Conservation (phyloP, 179 eudicot genomes). For the Carnegiea gigantea region DNA sequence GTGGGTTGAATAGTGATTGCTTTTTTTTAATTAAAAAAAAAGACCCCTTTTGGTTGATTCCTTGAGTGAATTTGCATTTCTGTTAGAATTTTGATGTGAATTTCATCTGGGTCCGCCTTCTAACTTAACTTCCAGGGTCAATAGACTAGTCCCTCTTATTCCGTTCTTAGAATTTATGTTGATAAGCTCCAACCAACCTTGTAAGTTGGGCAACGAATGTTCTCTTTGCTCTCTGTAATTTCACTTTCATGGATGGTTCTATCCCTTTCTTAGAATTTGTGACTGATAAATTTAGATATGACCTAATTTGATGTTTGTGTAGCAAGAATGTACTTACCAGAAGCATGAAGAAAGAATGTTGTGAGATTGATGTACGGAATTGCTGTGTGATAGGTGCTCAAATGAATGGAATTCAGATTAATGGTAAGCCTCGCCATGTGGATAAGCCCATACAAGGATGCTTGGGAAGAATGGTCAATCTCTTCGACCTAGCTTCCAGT, state of each 20-base stretch:
- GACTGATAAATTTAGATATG: neutral
- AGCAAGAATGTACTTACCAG: neutral
- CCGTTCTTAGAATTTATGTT: conserved; percentile 23
- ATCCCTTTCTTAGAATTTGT: neutral
- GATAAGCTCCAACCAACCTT: neutral
- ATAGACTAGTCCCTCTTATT: conserved; percentile 32
- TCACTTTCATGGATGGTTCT: conserved; percentile 19
- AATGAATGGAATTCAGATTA: conserved; percentile 59
- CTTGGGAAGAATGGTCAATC: conserved; percentile 90
- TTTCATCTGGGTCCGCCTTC: conserved; percentile 25
- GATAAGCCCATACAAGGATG: conserved; percentile 78
- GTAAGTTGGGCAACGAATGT: conserved; percentile 14
- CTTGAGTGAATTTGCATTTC: conserved; percentile 22
- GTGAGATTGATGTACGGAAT: neutral
- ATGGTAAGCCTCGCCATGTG: conserved; percentile 38
- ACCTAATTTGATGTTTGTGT: neutral
- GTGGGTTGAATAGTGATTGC: conserved; percentile 16
- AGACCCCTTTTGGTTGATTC: neutral
- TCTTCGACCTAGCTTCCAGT: conserved; percentile 69
- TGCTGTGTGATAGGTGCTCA: conserved; percentile 40
- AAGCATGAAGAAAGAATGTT: neutral
- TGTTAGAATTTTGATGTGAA: conserved; percentile 29
- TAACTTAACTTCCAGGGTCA: conserved; percentile 20
- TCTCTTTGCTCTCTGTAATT: conserved; percentile 10
- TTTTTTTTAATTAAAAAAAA: neutral